These are phyloP conservation scores for Acacia concinna DNA, from an alignment of 331 rosid genomes.

Conservation along the genomic window DNA sequence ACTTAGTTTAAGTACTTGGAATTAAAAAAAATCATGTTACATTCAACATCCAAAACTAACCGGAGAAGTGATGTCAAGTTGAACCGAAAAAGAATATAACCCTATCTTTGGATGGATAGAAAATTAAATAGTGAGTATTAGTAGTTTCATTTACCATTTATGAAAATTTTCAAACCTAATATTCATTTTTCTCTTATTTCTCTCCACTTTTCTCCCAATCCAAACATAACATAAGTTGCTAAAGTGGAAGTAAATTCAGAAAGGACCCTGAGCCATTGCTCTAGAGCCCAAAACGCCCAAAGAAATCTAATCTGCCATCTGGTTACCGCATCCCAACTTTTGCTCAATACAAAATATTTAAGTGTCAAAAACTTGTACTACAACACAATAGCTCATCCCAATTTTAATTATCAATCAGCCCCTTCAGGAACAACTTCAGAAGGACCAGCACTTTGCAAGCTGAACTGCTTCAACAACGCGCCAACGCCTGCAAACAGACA, in stretches of 20 bases:
- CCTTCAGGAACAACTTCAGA: neutral
- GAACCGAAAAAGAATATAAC: no score
- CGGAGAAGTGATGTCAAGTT: no score
- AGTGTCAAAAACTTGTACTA: neutral
- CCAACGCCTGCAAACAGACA: conserved; percentile 13
- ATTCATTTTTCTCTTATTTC: no score
- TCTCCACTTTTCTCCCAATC: no score
- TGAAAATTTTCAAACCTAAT: no score
- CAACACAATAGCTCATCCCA: neutral
- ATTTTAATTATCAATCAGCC: neutral
- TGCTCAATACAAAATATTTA: neutral
- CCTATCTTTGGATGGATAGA: no score
- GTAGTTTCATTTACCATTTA: no score
- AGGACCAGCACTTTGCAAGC: neutral
- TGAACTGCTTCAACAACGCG: conserved; percentile 7
- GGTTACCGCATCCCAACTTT: neutral
- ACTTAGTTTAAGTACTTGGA: no score
- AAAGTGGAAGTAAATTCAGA: neutral
- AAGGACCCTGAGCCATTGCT: neutral
- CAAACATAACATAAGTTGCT: no score
- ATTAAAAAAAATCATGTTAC: no score
- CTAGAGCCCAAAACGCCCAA: neutral
- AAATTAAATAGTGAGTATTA: no score
- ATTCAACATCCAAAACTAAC: no score
- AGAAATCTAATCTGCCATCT: neutral